phyloP scores from a whole-genome alignment of 2,329 filamentous ascomycete species.

The Apiospora aurea region DNA sequence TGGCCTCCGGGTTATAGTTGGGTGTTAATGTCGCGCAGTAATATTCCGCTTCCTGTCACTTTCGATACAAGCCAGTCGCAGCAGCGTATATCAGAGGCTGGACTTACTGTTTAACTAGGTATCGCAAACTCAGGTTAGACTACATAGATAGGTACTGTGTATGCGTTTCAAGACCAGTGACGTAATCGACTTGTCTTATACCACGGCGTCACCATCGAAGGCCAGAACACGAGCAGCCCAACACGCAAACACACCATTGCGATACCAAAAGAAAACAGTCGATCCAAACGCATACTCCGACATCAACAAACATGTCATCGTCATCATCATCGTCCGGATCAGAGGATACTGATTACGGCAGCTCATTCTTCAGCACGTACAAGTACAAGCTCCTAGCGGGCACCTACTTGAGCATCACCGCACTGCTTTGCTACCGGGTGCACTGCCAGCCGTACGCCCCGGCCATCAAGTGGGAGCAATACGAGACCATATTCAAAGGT shows the following conservation, averaged over 20 bases:
- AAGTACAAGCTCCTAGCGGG: conserved; percentile 77
- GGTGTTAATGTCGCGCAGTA: too few species aligned
- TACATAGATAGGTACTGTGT: background rate
- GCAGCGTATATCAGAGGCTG: too few species aligned
- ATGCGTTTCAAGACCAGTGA: background rate
- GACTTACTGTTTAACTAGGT: too few species aligned
- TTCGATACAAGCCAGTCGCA: too few species aligned
- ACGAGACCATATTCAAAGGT: conserved; percentile 32
- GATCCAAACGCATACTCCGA: background rate
- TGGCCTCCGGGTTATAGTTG: too few species aligned
- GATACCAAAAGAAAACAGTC: background rate
- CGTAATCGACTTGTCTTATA: background rate
- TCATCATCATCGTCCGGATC: background rate
- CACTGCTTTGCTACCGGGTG: conserved; percentile 29
- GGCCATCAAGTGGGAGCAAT: conserved; percentile 28
- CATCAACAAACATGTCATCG: background rate
- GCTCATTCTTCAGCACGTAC: conserved; percentile 21
- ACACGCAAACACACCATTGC: background rate
- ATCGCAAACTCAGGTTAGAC: background rate
- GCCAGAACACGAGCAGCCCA: background rate
- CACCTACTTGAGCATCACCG: conserved; percentile 66
- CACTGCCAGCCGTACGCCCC: conserved; percentile 29
- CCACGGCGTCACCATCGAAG: background rate
- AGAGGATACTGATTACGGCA: background rate
- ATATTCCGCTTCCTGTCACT: too few species aligned